Base-by-base conservation (phyloP, 768 basidiomycete species). In the Calvatia gigantea region DNA sequence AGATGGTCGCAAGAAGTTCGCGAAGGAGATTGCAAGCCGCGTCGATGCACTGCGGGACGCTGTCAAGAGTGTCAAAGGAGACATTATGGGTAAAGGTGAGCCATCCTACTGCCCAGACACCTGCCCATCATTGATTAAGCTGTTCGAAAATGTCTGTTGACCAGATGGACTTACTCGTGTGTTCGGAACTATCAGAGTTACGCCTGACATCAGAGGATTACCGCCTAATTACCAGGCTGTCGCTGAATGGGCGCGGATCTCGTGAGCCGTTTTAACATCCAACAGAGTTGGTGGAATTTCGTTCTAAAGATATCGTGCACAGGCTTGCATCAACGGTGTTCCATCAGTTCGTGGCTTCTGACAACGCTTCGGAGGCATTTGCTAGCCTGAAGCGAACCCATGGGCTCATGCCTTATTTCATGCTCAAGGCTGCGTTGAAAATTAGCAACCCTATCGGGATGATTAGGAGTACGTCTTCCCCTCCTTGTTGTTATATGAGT, bases 251-350 rank as follows among this genome's bases (percentile, higher is more conserved):
- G 97, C 90, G 4, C 77, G 95, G 52, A 97, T 98, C 66, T 96
- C 96, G 94, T 96, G 57, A 66, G 94, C 79, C 37, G 48, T 23
- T 48, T 42, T 21, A 21, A 44, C 42, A 48, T 11, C 19, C 37
- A 47, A 2, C 27, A 37, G 27, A 48, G 5, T 21, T 39, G n/a
- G 29, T 47, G 6, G 15, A 19, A n/a, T 55, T 33, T 50, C 52
- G 15, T 42, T 44, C 32, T 54, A 31, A 54, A 44, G 35, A 51
- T 19, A 43, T n/a, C n/a, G n/a, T 35, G 28, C 51, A 23, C 57
- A 98, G 95, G 32, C 76, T 98, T 60, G 97, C 97, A 0, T 96
- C 97, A 4, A 95, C 97, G 2, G 86, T 98, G 37, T 99, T 98
- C 68, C 95, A 98, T 61, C 87, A 89, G 33, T 95, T 94, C 63